A percentile compares a stretch with the other conserved stretches of the same genome.
phyloP scores from a whole-genome alignment of 2,329 filamentous ascomycete genomes.

The Stagonosporopsis tanaceti region DNA sequence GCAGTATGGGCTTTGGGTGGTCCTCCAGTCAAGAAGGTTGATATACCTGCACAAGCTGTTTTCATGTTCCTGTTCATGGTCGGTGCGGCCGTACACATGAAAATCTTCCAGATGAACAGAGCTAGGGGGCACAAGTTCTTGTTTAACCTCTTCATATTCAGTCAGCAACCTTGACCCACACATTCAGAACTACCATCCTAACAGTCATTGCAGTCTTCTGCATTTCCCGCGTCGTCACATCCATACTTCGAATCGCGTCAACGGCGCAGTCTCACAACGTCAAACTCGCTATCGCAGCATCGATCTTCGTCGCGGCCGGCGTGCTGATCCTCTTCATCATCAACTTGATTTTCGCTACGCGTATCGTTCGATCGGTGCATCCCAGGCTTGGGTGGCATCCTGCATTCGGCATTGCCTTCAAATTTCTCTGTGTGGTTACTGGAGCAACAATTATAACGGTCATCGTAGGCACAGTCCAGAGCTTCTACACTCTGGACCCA shows the following conservation, averaged over 20 bases:
- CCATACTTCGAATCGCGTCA: conserved; percentile 47
- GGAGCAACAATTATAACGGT: conserved; percentile 69
- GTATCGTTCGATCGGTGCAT: conserved; percentile 76
- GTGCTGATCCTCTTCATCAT: conserved; percentile 78
- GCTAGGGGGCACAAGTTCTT: conserved; percentile 53
- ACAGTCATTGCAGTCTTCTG: conserved; percentile 47
- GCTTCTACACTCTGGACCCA: conserved; percentile 70
- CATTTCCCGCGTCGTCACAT: conserved; percentile 54
- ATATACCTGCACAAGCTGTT: conserved; percentile 53
- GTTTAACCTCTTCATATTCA: conserved; percentile 51
- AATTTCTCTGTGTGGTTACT: conserved; percentile 66
- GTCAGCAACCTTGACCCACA: conserved; percentile 27
- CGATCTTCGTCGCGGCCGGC: conserved; percentile 76
- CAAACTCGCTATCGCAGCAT: conserved; percentile 63
- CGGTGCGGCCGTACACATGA: conserved; percentile 53
- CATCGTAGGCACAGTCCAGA: conserved; percentile 70
- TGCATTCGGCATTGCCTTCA: conserved; percentile 61
- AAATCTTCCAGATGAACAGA: conserved; percentile 51
- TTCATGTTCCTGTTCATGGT: conserved; percentile 54
- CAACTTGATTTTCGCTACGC: conserved; percentile 79
- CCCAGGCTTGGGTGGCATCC: conserved; percentile 74
- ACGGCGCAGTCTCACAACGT: conserved; percentile 51
- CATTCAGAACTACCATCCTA: conserved; percentile 1
- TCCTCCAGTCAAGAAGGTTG: conserved; percentile 43
- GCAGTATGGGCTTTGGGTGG: conserved; percentile 49